These are phyloP conservation scores for Pleomassaria siparia DNA, from an alignment of 2,329 filamentous ascomycete species.

Conservation along the genomic window DNA sequence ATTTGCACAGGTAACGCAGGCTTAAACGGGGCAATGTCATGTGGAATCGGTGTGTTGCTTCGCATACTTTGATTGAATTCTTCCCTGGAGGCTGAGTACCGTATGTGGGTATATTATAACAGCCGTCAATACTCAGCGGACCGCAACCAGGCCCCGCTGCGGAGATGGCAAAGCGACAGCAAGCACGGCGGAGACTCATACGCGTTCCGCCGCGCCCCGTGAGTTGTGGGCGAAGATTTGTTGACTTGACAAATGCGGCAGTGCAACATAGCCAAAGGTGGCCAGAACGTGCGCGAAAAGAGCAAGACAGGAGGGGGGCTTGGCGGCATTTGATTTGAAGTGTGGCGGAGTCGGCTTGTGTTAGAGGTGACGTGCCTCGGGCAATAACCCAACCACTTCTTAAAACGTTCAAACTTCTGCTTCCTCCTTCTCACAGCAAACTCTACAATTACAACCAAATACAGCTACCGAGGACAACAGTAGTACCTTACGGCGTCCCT, in stretches of 20 bases:
- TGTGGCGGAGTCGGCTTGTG: conserved; percentile 11
- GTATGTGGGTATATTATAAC: no score
- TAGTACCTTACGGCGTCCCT: no score
- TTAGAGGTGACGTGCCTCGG: conserved; percentile 11
- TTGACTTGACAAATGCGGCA: conserved; percentile 23
- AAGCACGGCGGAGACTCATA: no score
- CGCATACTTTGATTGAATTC: background rate
- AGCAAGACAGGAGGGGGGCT: conserved; percentile 6
- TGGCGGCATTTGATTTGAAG: no score
- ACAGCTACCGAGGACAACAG: background rate
- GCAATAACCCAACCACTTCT: conserved; percentile 16
- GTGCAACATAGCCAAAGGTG: conserved; percentile 28
- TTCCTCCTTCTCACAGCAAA: conserved; percentile 7
- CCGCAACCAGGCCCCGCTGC: conserved; percentile 6
- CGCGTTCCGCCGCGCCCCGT: conserved; percentile 29
- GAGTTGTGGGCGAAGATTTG: conserved; percentile 8
- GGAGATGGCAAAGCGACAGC: background rate
- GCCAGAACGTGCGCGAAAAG: conserved; percentile 7
- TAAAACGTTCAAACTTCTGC: conserved; percentile 6
- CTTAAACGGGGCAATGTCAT: conserved; percentile 1
- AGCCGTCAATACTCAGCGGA: background rate
- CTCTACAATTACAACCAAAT: conserved; percentile 5
- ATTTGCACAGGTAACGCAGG: background rate
- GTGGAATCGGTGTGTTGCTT: background rate
- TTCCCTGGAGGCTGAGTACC: background rate